phyloP scores from a whole-genome alignment of 202 grass and related monocot species.

The Setaria viridis region DNA sequence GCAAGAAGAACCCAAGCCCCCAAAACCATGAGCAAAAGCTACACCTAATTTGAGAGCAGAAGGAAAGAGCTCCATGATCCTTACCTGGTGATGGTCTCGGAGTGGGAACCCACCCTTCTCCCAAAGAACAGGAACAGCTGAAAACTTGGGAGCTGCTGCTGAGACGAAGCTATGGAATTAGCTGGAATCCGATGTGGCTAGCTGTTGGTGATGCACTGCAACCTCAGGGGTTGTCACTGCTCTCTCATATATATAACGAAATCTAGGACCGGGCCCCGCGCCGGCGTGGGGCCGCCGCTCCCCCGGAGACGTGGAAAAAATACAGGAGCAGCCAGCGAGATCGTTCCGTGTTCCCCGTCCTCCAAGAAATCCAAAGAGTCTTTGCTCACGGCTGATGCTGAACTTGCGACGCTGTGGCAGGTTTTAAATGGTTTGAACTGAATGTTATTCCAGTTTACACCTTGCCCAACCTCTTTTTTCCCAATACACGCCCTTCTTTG shows the following conservation, averaged over 20 bases:
- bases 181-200: constrained; percentile 27
- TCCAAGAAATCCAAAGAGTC: constrained; percentile 31
- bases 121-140: neutral
- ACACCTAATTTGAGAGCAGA: constrained; percentile 7
- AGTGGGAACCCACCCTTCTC: constrained; percentile 1
- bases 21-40: constrained; percentile 4
- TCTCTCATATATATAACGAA: constrained; percentile 50
- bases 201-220: constrained; percentile 2
- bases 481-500: neutral
- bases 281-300: neutral
- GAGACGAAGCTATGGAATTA: constrained; percentile 29
- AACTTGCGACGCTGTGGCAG: constrained; percentile 19
- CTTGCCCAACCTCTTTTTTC: constrained; percentile 37
- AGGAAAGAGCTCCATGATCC: constrained; percentile 2
- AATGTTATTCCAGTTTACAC: constrained; percentile 35
- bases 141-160: neutral
- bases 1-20: neutral
- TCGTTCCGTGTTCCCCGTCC: constrained; percentile 29
- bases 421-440: constrained; percentile 13
- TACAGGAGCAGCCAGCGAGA: neutral
- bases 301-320: constrained; percentile 34
- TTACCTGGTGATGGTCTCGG: constrained; percentile 38
- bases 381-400: constrained; percentile 31
- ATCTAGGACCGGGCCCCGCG: constrained; percentile 27
- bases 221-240: constrained; percentile 41